Percentiles rank a stretch among this genome's conserved stretches.
phyloP scores from a whole-genome alignment of 2,329 filamentous ascomycete genomes.

The Colletotrichum sansevieriae region DNA sequence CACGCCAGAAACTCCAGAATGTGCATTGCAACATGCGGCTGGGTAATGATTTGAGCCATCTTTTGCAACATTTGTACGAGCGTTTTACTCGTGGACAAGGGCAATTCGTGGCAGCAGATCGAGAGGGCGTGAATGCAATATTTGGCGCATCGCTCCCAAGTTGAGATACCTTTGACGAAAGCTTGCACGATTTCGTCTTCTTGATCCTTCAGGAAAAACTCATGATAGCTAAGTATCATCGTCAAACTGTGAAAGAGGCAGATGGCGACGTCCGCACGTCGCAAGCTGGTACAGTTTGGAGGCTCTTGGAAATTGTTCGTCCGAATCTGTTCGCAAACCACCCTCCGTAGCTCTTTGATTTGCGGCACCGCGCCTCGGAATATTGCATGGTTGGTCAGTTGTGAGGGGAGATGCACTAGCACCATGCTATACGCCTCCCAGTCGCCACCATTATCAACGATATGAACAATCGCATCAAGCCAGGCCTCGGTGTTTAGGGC shows the following conservation, averaged over 20 bases:
- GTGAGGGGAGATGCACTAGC: conserved; percentile 86
- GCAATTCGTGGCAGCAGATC: conserved; percentile 94
- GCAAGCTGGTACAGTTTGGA: conserved; percentile 80
- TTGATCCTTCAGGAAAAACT: conserved; percentile 84
- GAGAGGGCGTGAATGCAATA: conserved; percentile 95
- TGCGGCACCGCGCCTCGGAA: conserved; percentile 81
- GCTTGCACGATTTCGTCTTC: conserved; percentile 90
- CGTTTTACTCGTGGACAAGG: conserved; percentile 86
- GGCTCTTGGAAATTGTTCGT: conserved; percentile 84
- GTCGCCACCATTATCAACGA: conserved; percentile 78
- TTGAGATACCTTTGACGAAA: conserved; percentile 86
- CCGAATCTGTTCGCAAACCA: conserved; percentile 87
- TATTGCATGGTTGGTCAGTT: conserved; percentile 89
- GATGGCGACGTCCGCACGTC: conserved; percentile 88
- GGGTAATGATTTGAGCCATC: conserved; percentile 96
- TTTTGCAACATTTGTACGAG: conserved; percentile 89
- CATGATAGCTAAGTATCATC: conserved; percentile 91
- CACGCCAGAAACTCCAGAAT: conserved; percentile 96
- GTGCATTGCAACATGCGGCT: conserved; percentile 90
- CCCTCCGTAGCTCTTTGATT: conserved; percentile 79
- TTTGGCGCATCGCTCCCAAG: conserved; percentile 88
- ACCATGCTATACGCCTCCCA: conserved; percentile 97
- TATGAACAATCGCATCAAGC: conserved; percentile 81
- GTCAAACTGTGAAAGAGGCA: conserved; percentile 90
- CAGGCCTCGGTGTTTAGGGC: conserved; percentile 74